phyloP scores from a whole-genome alignment of 352 stramenopile species.

The Elongisporangium anandrum region DNA sequence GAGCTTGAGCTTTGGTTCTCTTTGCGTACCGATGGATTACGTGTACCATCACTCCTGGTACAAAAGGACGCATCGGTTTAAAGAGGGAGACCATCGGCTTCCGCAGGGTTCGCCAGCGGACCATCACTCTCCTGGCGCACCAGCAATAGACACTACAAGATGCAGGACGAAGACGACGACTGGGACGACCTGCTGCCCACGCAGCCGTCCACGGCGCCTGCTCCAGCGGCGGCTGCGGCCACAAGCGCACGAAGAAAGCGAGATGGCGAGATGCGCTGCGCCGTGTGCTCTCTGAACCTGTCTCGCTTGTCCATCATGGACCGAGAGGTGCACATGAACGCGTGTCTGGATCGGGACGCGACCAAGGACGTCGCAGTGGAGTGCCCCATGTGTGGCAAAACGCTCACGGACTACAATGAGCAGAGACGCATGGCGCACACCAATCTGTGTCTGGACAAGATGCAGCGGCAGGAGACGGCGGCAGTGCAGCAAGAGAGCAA shows the following conservation, averaged over 20 bases:
- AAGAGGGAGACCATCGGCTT: background rate
- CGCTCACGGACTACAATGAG: conserved; percentile 64
- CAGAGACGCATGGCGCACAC: conserved; percentile 59
- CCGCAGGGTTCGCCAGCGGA: background rate
- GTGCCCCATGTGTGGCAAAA: conserved; percentile 51
- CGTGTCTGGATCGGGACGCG: conserved; percentile 49
- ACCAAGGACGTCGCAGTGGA: conserved; percentile 24
- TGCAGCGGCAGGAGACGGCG: conserved; percentile 1
- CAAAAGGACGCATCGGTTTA: background rate
- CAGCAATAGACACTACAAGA: background rate
- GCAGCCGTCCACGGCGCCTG: conserved; percentile 13
- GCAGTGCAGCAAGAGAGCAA: background rate
- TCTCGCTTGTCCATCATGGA: conserved; percentile 38
- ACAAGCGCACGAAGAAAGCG: background rate
- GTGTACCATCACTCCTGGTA: background rate
- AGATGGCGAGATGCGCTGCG: conserved; percentile 28
- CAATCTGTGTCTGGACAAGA: conserved; percentile 59
- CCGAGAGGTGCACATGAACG: conserved; percentile 66
- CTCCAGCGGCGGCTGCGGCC: background rate
- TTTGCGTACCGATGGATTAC: background rate
- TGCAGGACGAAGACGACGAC: conserved; percentile 13
- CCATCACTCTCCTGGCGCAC: background rate
- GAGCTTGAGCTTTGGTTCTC: background rate
- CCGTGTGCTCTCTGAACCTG: conserved; percentile 63
- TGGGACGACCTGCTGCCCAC: conserved; percentile 16